These are phyloP conservation scores for Hyaloscypha variabilis DNA, from an alignment of 495 filamentous ascomycete species.

Conservation along the genomic window DNA sequence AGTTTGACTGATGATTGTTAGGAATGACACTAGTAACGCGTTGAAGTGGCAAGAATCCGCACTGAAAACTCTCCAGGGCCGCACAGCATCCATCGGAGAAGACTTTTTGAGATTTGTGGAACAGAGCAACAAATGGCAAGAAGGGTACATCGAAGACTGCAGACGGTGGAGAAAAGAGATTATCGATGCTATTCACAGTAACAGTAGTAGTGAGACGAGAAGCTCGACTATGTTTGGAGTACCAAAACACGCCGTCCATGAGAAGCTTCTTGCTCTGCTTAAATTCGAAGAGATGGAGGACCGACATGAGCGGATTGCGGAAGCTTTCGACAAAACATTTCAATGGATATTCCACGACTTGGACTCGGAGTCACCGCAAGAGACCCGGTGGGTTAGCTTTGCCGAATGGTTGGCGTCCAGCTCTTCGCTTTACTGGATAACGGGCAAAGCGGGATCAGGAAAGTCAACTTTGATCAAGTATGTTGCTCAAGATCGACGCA, in stretches of 20 bases:
- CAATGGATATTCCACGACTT: neutral
- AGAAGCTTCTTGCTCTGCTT: neutral
- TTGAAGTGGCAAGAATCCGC: neutral
- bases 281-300: neutral
- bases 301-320: conserved; percentile 1
- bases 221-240: neutral
- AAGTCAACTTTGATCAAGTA: neutral
- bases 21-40: neutral
- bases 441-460: neutral
- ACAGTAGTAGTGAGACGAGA: neutral
- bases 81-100: neutral
- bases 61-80: neutral
- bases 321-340: neutral
- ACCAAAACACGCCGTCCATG: neutral
- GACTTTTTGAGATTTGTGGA: neutral
- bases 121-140: neutral
- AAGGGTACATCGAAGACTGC: neutral
- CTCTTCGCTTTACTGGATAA: neutral
- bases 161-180: neutral
- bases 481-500: neutral
- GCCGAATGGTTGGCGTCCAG: neutral
- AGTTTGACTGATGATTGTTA: neutral
- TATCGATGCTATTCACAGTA: neutral
- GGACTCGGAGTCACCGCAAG: too few relatives aligned
- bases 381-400: conserved; percentile 10